A percentile compares a stretch with the other conserved stretches of the same genome.
Evolutionary conservation across 139 green algal species (phyloP).

Genomic region (Closterium sp.): DNA sequence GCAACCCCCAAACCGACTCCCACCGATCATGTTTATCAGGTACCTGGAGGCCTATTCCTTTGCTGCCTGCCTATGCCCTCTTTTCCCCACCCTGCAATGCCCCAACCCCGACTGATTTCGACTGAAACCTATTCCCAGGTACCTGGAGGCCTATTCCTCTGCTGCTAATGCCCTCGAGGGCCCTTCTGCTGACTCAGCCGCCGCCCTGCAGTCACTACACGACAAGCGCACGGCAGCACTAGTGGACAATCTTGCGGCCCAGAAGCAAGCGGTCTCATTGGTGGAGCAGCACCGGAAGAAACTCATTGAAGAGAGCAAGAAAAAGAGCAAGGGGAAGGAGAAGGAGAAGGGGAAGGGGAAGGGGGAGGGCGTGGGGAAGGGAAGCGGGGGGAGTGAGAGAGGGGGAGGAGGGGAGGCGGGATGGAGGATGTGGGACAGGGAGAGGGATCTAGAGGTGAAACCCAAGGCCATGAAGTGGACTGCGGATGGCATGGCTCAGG

Average conservation of each 20-base stretch:
- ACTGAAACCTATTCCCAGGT: constrained; percentile 13
- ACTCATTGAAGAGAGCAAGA: not conserved
- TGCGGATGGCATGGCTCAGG: not conserved
- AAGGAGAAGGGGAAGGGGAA: constrained; percentile 8
- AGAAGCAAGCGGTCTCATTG: constrained; percentile 27
- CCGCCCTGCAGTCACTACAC: constrained; percentile 10
- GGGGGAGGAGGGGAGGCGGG: not conserved
- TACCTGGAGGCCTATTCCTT: not conserved
- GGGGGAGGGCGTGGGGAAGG: not conserved
- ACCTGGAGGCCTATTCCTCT: constrained; percentile 29
- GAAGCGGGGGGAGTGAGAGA: not conserved
- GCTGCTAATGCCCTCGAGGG: constrained; percentile 9
- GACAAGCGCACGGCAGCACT: constrained; percentile 16
- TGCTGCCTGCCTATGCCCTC: not conserved
- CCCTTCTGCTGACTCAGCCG: not conserved
- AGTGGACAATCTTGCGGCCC: constrained; percentile 36
- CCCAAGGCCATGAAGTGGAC: constrained; percentile 28
- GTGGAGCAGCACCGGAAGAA: constrained; percentile 45
- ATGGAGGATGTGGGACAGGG: constrained; percentile 46
- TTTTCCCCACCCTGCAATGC: not conserved
- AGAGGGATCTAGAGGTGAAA: constrained; percentile 38
- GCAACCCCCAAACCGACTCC: not conserved
- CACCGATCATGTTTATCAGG: too few relatives aligned
- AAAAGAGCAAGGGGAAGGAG: constrained; percentile 47
- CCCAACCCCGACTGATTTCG: not conserved